A percentile compares a stretch with the other conserved stretches of the same genome.
phyloP scores from a whole-genome alignment of 345 rosid genomes.

The Citropsis articulata region DNA sequence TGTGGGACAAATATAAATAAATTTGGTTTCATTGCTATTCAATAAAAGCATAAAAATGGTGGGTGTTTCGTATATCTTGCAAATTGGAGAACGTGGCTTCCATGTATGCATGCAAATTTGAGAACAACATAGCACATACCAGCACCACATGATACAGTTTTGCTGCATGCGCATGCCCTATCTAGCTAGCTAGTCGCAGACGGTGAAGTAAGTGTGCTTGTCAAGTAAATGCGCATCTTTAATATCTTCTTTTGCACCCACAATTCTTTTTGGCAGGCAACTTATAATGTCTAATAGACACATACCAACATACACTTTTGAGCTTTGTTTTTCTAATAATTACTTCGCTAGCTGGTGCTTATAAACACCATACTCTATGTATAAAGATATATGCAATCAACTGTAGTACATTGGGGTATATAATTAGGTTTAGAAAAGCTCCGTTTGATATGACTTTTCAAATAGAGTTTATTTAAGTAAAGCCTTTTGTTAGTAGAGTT shows the following conservation, averaged over 20 bases:
- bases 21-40: too few species aligned
- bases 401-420: too few species aligned
- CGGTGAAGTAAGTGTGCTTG: constrained; percentile 3
- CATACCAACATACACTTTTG: neutral
- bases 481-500: fast-evolving
- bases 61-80: neutral
- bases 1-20: too few species aligned
- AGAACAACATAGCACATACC: constrained; percentile 2
- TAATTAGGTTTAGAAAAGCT: too few species aligned
- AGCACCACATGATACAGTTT: neutral
- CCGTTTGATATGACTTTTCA: fast-evolving
- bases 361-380: too few species aligned
- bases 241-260: constrained; percentile 7
- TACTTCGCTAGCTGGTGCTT: neutral
- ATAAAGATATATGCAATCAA: too few species aligned
- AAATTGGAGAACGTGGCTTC: constrained; percentile 22
- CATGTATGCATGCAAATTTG: constrained; percentile 22
- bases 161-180: constrained; percentile 2
- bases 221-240: constrained; percentile 16
- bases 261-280: constrained; percentile 3
- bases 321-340: neutral
- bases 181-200: neutral
- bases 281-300: neutral
- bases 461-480: too few species aligned
- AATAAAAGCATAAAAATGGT: too few species aligned